Percentiles rank a stretch among this genome's conserved stretches.
These are phyloP conservation scores for Trichoderma atrobrunneum DNA, from an alignment of 2,329 filamentous ascomycete genomes.

Conservation along the genomic window DNA sequence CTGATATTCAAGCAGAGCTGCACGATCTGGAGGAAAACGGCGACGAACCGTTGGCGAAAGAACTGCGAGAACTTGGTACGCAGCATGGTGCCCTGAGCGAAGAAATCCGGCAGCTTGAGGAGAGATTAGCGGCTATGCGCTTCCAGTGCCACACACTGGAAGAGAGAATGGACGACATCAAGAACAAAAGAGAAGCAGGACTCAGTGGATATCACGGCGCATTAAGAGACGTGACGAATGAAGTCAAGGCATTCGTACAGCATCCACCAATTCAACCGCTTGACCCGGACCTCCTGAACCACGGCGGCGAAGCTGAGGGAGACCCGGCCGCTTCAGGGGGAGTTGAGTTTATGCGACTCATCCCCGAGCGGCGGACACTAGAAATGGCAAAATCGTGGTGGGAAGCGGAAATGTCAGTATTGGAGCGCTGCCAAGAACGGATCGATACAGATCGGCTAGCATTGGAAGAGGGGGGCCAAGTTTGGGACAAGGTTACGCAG, in stretches of 20 bases:
- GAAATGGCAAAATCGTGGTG: conserved; percentile 72
- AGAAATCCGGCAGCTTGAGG: conserved; percentile 65
- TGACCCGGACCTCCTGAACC: conserved; percentile 44
- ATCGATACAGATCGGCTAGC: conserved; percentile 62
- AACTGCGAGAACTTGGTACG: conserved; percentile 57
- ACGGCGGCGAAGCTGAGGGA: conserved; percentile 20
- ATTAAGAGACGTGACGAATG: conserved; percentile 61
- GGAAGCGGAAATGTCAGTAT: conserved; percentile 57
- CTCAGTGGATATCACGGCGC: conserved; percentile 69
- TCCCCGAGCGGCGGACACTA: conserved; percentile 62
- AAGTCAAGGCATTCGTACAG: conserved; percentile 58
- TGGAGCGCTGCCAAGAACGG: conserved; percentile 53
- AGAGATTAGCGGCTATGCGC: conserved; percentile 60
- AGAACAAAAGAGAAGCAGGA: conserved; percentile 66
- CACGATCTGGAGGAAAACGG: conserved; percentile 52
- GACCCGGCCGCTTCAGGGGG: conserved; percentile 37
- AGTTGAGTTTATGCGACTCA: conserved; percentile 57
- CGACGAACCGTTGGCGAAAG: conserved; percentile 56
- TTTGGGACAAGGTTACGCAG: conserved; percentile 63
- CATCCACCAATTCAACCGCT: conserved; percentile 55
- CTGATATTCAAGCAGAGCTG: conserved; percentile 52
- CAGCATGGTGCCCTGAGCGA: conserved; percentile 54
- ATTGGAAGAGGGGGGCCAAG: conserved; percentile 61
- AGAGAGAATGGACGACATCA: conserved; percentile 58
- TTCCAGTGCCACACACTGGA: conserved; percentile 58